phyloP scores from a whole-genome alignment of 2,329 filamentous ascomycete species.

The Scedosporium boydii region DNA sequence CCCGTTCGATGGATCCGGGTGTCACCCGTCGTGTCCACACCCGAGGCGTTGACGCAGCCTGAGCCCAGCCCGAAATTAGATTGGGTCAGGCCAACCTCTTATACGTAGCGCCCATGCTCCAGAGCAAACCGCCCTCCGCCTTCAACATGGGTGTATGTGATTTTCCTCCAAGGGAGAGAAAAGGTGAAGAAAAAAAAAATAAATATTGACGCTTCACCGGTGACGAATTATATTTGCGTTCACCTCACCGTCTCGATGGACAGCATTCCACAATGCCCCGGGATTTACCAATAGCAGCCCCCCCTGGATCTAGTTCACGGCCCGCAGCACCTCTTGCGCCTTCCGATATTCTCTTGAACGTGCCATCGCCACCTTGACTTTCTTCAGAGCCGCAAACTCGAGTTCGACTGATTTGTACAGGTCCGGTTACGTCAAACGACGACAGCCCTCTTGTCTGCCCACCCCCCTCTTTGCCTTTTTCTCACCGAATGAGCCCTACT shows the following conservation, averaged over 20 bases:
- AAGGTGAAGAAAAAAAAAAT: slow-evolving; percentile 4
- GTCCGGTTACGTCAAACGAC: not conserved
- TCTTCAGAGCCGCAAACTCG: not conserved
- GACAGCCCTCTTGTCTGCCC: not conserved
- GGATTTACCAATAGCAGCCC: not conserved
- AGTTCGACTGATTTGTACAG: not conserved
- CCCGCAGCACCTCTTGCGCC: not conserved
- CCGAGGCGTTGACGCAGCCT: too few species aligned
- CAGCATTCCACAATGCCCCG: not conserved
- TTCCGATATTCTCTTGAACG: not conserved
- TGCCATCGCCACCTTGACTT: not conserved
- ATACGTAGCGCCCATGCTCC: too few species aligned
- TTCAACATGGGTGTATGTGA: not conserved
- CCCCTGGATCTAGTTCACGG: not conserved
- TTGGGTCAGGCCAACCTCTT: too few species aligned
- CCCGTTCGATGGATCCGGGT: too few species aligned
- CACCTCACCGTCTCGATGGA: not conserved
- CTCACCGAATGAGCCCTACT: not conserved
- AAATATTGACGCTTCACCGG: not conserved
- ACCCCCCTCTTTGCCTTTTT: not conserved
- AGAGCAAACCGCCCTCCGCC: not conserved
- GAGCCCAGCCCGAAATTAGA: too few species aligned
- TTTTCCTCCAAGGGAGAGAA: slow-evolving; percentile 6
- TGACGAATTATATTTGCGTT: not conserved
- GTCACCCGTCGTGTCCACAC: too few species aligned